Evolutionary conservation across 2,329 filamentous ascomycete genomes (phyloP), one percentile per base, ranked within the genome.

Genomic region (Fusarium nelsonii): DNA sequence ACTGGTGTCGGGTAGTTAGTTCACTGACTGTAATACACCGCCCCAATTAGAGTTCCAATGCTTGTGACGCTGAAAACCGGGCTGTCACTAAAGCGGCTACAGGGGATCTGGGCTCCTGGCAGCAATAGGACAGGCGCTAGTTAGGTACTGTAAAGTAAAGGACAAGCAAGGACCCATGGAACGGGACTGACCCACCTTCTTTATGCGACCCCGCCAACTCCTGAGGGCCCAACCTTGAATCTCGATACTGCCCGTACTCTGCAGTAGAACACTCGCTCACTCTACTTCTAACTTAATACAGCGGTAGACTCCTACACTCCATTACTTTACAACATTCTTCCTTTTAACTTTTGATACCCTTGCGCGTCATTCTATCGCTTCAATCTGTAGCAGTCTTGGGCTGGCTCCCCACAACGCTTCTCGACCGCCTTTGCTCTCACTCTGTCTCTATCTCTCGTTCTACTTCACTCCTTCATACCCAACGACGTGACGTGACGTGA

Each of bases 401-500:
- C 33, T 58, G 44, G 48, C 43, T 58, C 48, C 48, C 48, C 34
- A 51, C 23, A 40, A 39, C n/a, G 23, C 36, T 39, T 16, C 23
- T 18, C 48, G 39, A 51, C 48, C 48, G 48, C 48, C 48, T 51
- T 51, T 26, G 26, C 48, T 44, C 61, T 61, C 32, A 48, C 59
- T 28, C 58, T n/a, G n/a, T 60, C 49, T 34, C 11, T 14, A 11
- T 53, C 45, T 40, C 39, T 48, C 39, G 32, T 23, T 32, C 49
- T 37, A 58, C 36, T 49, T 50, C 41, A 48, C 37, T 28, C 53
- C 52, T 65, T 51, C 58, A 50, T 51, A 64, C 61, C 57, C 57
- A 69, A 60, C 64, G 44, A 58, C 62, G 52, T 74, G 48, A 50
- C 48, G 23, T 50, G 71, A 74, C 71, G 23, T 51, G 71, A 74